Conservation (phyloP, 2,329 filamentous ascomycete genomes). For the Calonectria multiphialidica region DNA sequence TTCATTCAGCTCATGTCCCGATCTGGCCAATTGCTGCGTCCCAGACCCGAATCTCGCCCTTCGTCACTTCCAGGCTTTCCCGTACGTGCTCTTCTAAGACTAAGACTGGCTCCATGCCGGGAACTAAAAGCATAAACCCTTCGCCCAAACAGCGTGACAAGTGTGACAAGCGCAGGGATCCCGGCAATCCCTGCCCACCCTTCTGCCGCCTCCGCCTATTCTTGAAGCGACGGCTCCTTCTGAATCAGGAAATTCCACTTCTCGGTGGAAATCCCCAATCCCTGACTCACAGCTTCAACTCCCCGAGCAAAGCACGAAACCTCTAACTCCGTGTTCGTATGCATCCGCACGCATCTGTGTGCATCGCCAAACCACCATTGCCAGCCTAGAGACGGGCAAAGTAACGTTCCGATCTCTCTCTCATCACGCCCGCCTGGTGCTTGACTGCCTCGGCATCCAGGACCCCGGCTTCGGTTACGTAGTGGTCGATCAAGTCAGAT, state of each 20-base stretch:
- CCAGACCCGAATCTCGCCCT: neutral
- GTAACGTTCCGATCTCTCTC: constrained; percentile 51
- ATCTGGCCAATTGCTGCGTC: neutral
- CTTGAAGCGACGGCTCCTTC: constrained; percentile 8
- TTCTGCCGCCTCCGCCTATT: neutral
- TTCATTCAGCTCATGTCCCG: neutral
- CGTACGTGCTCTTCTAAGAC: constrained; percentile 6
- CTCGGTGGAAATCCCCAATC: neutral
- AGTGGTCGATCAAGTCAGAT: constrained; percentile 61
- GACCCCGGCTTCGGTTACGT: constrained; percentile 66
- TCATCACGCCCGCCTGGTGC: constrained; percentile 52
- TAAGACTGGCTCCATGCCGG: constrained; percentile 2
- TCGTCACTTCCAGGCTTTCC: neutral
- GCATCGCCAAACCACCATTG: neutral
- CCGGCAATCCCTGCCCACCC: neutral
- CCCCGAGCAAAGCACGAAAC: neutral
- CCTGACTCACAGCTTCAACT: constrained; percentile 2
- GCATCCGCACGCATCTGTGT: no score
- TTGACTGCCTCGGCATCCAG: constrained; percentile 54
- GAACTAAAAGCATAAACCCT: neutral
- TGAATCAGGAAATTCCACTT: neutral
- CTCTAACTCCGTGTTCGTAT: no score
- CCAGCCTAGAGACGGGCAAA: constrained; percentile 54
- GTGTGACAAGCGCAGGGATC: neutral
- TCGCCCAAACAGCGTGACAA: neutral